Evolutionary conservation across 2,329 filamentous ascomycete species (phyloP), one percentile per base, ranked within the genome.

Genomic region (Penicillium sp.): DNA sequence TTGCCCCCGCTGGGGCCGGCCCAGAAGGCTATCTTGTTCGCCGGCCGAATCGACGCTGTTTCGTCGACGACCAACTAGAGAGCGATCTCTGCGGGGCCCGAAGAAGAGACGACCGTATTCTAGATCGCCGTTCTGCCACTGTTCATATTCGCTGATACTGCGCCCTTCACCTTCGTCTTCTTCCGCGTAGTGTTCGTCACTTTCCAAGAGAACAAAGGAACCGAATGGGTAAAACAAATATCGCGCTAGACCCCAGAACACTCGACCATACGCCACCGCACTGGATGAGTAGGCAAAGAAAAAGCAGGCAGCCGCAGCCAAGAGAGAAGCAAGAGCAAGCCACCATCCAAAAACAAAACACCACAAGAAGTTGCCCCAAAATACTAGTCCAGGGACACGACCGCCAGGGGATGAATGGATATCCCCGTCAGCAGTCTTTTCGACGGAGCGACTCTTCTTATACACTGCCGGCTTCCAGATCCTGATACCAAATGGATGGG

Each of bases 391-490:
- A 73, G 85, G 93, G 57, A 97, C 93, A 62, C 85, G 86, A 16
- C 90, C 89, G 21, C 94, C 94, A 0, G 94, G 94, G 1, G 90
- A 86, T 3, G 93, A 97, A 76, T 99, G 94, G 53, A 99, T 97
- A 71, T 99, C 94, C 13, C 89, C 92, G 74, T 97, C 93, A 6
- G 94, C 94, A 43, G 87, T 95, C 73, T 95, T 94, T 71, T 97
- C 91, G 34, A 99, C 95, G 1, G 94, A 99, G 51, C 94, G 86
- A 64, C 88, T 87, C 74, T 99, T 99, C 76, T 99, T 99, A 81
- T 99, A 99, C 58, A 99, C 74, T 1, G 94, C 95, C 41, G 94
- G 94, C 73, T 99, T 99, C 94, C 94, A 99, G 58, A 99, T 90
- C 70, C 95, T 86, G 69, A 99, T 97, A 79, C 94, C 94, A 65